Conservation (phyloP, 129 eudicot genomes). For the Flaveria ramosissima region DNA sequence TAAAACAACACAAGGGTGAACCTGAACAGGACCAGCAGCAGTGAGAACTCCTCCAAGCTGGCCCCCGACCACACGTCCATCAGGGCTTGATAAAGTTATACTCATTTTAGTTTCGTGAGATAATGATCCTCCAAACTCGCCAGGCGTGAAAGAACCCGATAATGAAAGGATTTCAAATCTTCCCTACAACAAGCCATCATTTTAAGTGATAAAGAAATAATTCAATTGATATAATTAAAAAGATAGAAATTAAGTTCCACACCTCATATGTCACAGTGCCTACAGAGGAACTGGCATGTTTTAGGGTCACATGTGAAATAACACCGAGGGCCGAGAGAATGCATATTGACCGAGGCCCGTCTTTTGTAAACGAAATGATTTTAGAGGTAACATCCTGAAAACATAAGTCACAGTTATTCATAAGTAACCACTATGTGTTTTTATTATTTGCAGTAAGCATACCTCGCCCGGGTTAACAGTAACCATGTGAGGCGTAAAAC, state of each 20-base stretch:
- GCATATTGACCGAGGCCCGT: slow-evolving; percentile 82
- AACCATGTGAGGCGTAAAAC: slow-evolving; percentile 72
- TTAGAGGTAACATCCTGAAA: slow-evolving; percentile 67
- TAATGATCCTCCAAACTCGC: slow-evolving; percentile 46
- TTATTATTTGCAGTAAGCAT: slow-evolving; percentile 12
- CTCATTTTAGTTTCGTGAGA: slow-evolving; percentile 52
- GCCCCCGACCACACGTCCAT: slow-evolving; percentile 87
- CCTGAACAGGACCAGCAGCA: slow-evolving; percentile 85
- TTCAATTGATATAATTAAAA: neutral
- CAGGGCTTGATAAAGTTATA: slow-evolving; percentile 60
- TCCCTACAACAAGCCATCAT: slow-evolving; percentile 49
- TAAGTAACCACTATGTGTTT: neutral
- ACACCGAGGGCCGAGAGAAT: slow-evolving; percentile 66
- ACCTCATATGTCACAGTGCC: slow-evolving; percentile 83
- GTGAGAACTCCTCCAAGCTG: slow-evolving; percentile 64
- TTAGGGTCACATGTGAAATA: slow-evolving; percentile 69
- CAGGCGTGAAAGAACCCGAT: slow-evolving; percentile 67
- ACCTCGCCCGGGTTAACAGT: slow-evolving; percentile 85
- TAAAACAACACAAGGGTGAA: slow-evolving; percentile 22
- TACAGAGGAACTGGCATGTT: slow-evolving; percentile 64
- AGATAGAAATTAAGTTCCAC: neutral
- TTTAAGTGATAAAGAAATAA: neutral
- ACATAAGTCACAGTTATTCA: slow-evolving; percentile 12
- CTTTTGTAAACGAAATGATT: slow-evolving; percentile 58
- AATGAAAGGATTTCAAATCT: slow-evolving; percentile 74